Conservation (phyloP, 345 rosid species). For the Populus deltoides region DNA sequence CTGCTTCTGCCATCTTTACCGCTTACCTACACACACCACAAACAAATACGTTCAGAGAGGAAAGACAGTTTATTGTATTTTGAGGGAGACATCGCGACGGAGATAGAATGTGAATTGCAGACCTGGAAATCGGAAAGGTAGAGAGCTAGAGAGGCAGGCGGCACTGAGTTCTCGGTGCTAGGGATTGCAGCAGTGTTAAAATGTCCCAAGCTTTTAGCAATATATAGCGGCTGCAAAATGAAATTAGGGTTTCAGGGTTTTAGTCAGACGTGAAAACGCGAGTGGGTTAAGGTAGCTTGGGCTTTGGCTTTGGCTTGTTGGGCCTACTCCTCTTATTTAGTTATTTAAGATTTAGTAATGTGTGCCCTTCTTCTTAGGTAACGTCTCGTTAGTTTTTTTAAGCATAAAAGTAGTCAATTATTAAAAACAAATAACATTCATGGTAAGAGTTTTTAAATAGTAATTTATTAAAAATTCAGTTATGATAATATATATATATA, state of each 20-base stretch:
- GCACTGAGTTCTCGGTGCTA: not conserved
- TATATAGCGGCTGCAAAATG: not conserved
- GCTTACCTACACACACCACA: constrained; percentile 5
- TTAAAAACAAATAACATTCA: no score
- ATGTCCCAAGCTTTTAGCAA: not conserved
- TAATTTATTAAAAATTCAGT: no score
- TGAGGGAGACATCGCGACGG: not conserved
- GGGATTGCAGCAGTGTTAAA: not conserved
- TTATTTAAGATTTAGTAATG: no score
- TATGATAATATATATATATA: no score
- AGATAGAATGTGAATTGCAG: not conserved
- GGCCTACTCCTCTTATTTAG: not conserved
- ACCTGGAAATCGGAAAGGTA: not conserved
- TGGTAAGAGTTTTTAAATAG: no score
- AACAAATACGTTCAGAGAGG: not conserved
- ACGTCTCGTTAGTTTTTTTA: no score
- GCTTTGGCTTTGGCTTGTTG: not conserved
- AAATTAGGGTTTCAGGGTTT: not conserved
- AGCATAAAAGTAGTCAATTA: no score
- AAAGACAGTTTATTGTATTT: not conserved
- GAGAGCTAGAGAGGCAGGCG: not conserved
- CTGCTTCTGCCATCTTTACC: constrained; percentile 9
- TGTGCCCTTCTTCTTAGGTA: no score
- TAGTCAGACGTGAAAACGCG: not conserved
- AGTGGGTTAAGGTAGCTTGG: not conserved